Base-by-base conservation (phyloP, 345 rosid species). In the Salix purpurea region DNA sequence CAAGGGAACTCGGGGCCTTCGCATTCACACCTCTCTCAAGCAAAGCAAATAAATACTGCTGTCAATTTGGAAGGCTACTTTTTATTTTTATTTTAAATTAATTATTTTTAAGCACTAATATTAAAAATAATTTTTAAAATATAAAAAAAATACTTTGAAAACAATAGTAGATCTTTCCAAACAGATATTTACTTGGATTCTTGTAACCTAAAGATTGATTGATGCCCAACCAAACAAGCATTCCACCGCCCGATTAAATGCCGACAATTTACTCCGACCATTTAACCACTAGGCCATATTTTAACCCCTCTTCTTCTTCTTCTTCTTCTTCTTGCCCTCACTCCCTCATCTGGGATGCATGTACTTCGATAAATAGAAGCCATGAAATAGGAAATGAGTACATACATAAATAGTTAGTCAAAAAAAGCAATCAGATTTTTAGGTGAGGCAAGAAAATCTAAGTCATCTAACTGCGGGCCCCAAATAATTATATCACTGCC, bases 1-100 rank as follows among this genome's bases (percentile, higher is more conserved):
- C 62, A 65, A 54, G 40, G 24, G 54, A 0, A 24, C 44, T 28
- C 19, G 7, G 58, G 50, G 73, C 72, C 70, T 52, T 70, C 50
- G 78, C 13, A 60, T 75, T 81, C 86, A 84, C 85, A 79, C 88
- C 48, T 76, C 80, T 84, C 69, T 65, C 40, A 5, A 36, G 37
- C 37, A 36, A 5, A 84, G 75, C 52, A 7, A 71, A 74, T 71
- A 23, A 23, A 54, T 26, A 39, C 9, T 42, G 15, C 24, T 2
- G 11, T 34, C 24, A 30, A 16, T n/a, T 11, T 12, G 30, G 39
- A 12, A 9, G 23, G 23, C 4, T 28, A 4, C 36, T 4, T 34
- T 34, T 34, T 32, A 32, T 32, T 32, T 32, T 32, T 0, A 32
- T 4, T 34, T 34, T 34, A 34, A 34, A 34, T 34, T 34, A 34